Evolutionary conservation across 2,329 filamentous ascomycete genomes (phyloP).

Genomic region (Penicillium janthinellum): DNA sequence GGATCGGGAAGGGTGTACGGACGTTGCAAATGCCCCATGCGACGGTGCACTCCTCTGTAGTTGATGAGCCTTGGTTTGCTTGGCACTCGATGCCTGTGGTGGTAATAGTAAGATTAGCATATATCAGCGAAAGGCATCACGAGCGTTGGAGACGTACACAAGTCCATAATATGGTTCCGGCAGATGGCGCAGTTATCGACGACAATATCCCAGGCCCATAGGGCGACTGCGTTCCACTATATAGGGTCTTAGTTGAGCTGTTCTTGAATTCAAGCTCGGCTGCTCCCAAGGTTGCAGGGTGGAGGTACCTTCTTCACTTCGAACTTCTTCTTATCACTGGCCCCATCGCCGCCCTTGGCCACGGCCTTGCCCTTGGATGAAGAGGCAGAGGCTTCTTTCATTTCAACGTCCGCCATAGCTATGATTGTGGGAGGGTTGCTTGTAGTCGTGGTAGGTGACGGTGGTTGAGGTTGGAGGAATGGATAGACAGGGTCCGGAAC

Average conservation of each 20-base stretch:
- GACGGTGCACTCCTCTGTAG: slow-evolving; percentile 96
- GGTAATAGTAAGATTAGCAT: slow-evolving; percentile 19
- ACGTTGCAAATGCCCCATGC: slow-evolving; percentile 99
- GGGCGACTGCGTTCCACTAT: slow-evolving; percentile 96
- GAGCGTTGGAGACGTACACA: slow-evolving; percentile 63
- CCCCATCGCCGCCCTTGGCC: slow-evolving; percentile 55
- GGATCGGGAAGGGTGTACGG: slow-evolving; percentile 44
- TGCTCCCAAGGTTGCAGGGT: slow-evolving; percentile 10
- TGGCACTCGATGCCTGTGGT: slow-evolving; percentile 88
- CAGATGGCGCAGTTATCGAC: slow-evolving; percentile 99
- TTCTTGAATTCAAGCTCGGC: neutral
- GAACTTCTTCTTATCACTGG: slow-evolving; percentile 84
- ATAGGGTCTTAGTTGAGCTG: slow-evolving; percentile 24
- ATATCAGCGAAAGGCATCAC: neutral
- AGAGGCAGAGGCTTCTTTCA: slow-evolving; percentile 75
- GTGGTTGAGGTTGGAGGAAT: slow-evolving; percentile 13
- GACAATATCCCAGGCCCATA: slow-evolving; percentile 99
- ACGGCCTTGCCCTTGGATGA: slow-evolving; percentile 56
- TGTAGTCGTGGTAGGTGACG: slow-evolving; percentile 11
- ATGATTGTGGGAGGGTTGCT: slow-evolving; percentile 8
- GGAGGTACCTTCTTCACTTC: slow-evolving; percentile 93
- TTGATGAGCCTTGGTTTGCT: slow-evolving; percentile 95
- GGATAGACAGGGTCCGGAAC: neutral
- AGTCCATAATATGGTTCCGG: slow-evolving; percentile 99
- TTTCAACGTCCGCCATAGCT: slow-evolving; percentile 91